These are phyloP conservation scores for Diaporthe ilicicola DNA, from an alignment of 2,329 filamentous ascomycete genomes.

Conservation along the genomic window DNA sequence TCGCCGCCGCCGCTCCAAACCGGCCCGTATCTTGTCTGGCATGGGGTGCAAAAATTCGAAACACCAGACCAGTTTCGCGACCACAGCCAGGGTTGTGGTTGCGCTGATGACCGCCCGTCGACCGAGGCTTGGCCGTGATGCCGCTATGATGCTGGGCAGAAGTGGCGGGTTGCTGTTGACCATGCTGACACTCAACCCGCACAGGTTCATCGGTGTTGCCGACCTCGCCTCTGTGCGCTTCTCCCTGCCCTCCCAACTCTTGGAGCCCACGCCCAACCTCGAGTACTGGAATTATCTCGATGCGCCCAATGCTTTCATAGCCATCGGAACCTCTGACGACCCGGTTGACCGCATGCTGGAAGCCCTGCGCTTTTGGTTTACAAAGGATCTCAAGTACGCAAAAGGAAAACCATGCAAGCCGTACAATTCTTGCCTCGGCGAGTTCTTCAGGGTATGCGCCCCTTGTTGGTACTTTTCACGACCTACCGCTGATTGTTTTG, in stretches of 20 bases:
- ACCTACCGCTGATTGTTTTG: conserved; percentile 21
- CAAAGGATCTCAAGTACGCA: conserved; percentile 98
- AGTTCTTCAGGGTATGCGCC: conserved; percentile 87
- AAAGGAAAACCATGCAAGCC: conserved; percentile 99
- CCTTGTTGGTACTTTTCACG: neutral
- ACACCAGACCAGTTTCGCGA: neutral
- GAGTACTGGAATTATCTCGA: conserved; percentile 99
- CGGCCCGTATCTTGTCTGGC: neutral
- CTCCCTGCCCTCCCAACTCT: conserved; percentile 91
- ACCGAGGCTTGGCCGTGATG: neutral
- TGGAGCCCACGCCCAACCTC: conserved; percentile 95
- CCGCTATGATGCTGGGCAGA: neutral
- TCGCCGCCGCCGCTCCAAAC: neutral
- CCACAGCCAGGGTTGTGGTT: neutral
- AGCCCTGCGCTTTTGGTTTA: conserved; percentile 97
- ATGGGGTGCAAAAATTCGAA: neutral
- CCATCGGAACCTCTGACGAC: conserved; percentile 88
- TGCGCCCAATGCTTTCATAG: conserved; percentile 86
- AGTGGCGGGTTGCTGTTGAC: neutral
- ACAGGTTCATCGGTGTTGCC: conserved; percentile 91
- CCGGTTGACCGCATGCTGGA: conserved; percentile 93
- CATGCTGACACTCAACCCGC: conserved; percentile 41
- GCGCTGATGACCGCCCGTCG: neutral
- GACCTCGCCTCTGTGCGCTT: conserved; percentile 97
- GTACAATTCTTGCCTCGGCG: conserved; percentile 95